A percentile compares a stretch with the other conserved stretches of the same genome.
Evolutionary conservation across 352 stramenopile species (phyloP).

Genomic region (Globisporangium nodosum): DNA sequence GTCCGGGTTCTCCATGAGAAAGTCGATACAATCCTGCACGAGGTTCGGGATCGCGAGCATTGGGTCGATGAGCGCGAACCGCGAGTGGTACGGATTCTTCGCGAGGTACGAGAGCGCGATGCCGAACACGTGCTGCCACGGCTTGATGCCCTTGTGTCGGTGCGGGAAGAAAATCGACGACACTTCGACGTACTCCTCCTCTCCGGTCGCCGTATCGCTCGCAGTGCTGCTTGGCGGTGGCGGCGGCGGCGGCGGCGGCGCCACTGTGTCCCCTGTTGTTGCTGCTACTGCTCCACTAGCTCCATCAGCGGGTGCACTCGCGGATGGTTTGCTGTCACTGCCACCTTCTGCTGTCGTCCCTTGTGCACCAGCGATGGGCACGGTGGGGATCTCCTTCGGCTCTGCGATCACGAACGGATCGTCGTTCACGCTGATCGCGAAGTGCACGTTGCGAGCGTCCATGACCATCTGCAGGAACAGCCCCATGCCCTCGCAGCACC

Average conservation of each 20-base stretch:
- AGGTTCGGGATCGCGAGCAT: constrained; percentile 70
- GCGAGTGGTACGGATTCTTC: constrained; percentile 76
- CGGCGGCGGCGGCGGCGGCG: not conserved
- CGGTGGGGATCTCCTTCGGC: constrained; percentile 9
- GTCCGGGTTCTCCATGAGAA: constrained; percentile 50
- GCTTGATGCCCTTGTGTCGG: constrained; percentile 71
- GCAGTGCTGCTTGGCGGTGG: not conserved
- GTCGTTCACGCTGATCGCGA: constrained; percentile 62
- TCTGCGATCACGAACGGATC: constrained; percentile 32
- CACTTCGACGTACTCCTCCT: constrained; percentile 38
- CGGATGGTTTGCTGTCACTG: too few species aligned
- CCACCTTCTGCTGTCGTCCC: not conserved
- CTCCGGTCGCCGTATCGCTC: constrained; percentile 7
- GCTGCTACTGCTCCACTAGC: constrained; percentile 6
- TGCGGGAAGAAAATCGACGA: constrained; percentile 57
- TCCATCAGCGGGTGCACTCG: not conserved
- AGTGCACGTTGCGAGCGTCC: constrained; percentile 61
- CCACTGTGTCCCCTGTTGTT: constrained; percentile 1
- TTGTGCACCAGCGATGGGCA: constrained; percentile 1
- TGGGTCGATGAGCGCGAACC: constrained; percentile 74
- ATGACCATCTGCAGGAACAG: constrained; percentile 76
- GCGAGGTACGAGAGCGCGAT: constrained; percentile 66
- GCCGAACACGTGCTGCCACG: constrained; percentile 81
- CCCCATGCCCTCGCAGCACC: constrained; percentile 61
- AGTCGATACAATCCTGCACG: constrained; percentile 69